Evolutionary conservation across 345 rosid species (phyloP).

Genomic region (Camelina neglecta): DNA sequence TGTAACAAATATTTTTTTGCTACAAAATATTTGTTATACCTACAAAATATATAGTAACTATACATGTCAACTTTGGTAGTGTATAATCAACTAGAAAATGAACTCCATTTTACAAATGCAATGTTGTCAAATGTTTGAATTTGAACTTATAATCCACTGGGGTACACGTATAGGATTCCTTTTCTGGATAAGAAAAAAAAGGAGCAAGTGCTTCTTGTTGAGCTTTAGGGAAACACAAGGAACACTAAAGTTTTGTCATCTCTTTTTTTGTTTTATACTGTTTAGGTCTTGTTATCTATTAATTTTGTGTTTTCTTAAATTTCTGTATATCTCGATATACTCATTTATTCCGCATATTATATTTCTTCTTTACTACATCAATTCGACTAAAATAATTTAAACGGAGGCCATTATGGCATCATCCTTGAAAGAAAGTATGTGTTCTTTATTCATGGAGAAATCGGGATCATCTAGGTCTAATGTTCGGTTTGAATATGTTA

Average conservation of each 20-base stretch:
- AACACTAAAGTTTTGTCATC: slow-evolving; percentile 10
- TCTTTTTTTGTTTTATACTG: slow-evolving; percentile 37
- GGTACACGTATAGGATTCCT: slow-evolving; percentile 35
- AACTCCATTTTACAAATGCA: neutral
- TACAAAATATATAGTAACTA: too few species aligned
- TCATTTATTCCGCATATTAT: slow-evolving; percentile 6
- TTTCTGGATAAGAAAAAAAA: slow-evolving; percentile 23
- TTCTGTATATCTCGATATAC: slow-evolving; percentile 28
- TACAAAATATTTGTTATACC: too few species aligned
- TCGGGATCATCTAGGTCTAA: too few species aligned
- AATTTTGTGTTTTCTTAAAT: slow-evolving; percentile 18
- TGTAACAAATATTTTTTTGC: too few species aligned
- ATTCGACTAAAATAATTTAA: neutral
- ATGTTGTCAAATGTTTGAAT: slow-evolving; percentile 25
- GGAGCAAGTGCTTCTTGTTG: slow-evolving; percentile 37
- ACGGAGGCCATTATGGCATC: neutral
- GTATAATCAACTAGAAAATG: neutral
- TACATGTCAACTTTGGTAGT: too few species aligned
- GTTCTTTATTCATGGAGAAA: too few species aligned
- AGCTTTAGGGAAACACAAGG: slow-evolving; percentile 42
- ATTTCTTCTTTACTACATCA: neutral
- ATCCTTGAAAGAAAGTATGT: neutral
- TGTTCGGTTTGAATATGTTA: neutral
- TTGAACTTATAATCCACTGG: neutral
- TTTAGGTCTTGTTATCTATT: slow-evolving; percentile 17